These are phyloP conservation scores for Hypoxylon sp. DNA, from an alignment of 2,329 filamentous ascomycete species.

Conservation along the genomic window DNA sequence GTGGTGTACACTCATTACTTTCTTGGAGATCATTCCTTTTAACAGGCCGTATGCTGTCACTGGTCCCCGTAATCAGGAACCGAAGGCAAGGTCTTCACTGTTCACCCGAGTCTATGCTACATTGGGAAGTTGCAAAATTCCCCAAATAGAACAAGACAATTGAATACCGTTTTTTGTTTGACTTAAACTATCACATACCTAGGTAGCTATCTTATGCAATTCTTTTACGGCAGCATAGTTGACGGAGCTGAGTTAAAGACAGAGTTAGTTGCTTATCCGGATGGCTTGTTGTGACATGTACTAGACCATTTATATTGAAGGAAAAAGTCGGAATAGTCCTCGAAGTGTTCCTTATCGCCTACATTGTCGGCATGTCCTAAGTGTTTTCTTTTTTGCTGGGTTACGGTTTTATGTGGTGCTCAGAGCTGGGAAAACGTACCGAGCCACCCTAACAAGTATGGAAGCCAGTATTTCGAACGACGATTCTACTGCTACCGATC, in stretches of 20 bases:
- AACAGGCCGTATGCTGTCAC: not conserved
- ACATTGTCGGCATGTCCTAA: not conserved
- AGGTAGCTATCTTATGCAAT: too few relatives aligned
- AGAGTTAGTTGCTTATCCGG: too few relatives aligned
- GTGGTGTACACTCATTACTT: not conserved
- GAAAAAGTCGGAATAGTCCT: too few relatives aligned
- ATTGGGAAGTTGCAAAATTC: not conserved
- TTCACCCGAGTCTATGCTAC: not conserved
- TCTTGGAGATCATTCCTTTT: not conserved
- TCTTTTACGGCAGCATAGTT: too few relatives aligned
- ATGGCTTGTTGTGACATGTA: too few relatives aligned
- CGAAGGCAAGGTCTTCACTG: not conserved
- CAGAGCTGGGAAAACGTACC: not conserved
- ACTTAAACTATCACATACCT: too few relatives aligned
- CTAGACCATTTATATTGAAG: too few relatives aligned
- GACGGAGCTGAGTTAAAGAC: too few relatives aligned
- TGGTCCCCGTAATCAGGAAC: not conserved
- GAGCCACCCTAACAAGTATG: not conserved
- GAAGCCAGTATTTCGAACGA: not conserved
- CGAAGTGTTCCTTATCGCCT: too few relatives aligned
- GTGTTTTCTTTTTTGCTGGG: not conserved
- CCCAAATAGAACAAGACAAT: too few relatives aligned
- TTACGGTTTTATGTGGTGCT: not conserved
- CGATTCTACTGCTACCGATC: not conserved
- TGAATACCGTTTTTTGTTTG: too few relatives aligned